Evolutionary conservation across 2,329 filamentous ascomycete genomes (phyloP).

Genomic region (Pestalotiopsis sp.): DNA sequence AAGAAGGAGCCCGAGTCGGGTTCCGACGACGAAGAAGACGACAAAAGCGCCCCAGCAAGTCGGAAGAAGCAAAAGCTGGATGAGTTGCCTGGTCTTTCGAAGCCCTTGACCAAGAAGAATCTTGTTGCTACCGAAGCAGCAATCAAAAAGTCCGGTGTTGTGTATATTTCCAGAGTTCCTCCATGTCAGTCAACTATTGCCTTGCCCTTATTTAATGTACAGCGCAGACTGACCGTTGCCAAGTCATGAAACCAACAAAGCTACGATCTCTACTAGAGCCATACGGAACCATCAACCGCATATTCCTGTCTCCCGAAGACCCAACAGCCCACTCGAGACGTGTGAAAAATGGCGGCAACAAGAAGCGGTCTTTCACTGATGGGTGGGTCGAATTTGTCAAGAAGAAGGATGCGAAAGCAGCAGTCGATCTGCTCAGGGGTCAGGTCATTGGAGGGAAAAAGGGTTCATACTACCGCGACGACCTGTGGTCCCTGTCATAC

Average conservation of each 20-base stretch:
- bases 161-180: conserved; percentile 82
- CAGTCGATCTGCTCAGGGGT: conserved; percentile 76
- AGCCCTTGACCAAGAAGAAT: conserved; percentile 67
- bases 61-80: conserved; percentile 32
- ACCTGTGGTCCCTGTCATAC: conserved; percentile 84
- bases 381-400: conserved; percentile 84
- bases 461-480: conserved; percentile 79
- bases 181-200: conserved; percentile 49
- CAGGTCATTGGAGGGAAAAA: conserved; percentile 83
- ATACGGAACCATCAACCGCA: conserved; percentile 64
- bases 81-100: conserved; percentile 52
- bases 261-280: conserved; percentile 74
- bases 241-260: conserved; percentile 78
- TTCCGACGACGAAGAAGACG: conserved; percentile 25
- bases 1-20: conserved; percentile 26
- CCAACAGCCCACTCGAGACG: conserved; percentile 66
- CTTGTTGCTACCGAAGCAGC: conserved; percentile 66
- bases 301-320: conserved; percentile 80
- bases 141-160: conserved; percentile 74
- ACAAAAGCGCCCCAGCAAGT: conserved; percentile 21
- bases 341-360: conserved; percentile 76
- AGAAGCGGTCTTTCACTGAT: conserved; percentile 79
- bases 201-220: background rate
- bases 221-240: background rate
- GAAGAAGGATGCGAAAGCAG: conserved; percentile 78